Evolutionary conservation across 2,329 filamentous ascomycete genomes (phyloP), one percentile per base, ranked within the genome.

Genomic region (Ceratocystis ficicola): DNA sequence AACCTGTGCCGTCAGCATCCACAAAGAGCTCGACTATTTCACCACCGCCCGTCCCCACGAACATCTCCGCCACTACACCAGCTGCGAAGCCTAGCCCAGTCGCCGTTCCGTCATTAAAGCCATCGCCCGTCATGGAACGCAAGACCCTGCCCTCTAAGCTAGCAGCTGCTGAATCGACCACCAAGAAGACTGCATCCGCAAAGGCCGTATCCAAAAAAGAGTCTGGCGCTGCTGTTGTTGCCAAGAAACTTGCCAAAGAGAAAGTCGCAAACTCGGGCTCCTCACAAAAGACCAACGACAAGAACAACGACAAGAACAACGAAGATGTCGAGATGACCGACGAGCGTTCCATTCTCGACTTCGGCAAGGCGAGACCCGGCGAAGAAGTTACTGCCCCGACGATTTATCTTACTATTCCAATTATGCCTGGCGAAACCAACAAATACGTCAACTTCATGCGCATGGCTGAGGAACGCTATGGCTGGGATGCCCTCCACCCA

Each of bases 371-470:
- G 1, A 79, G 80, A 63, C 81, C 81, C 2, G 83, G 83, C 36
- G 81, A 84, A 61, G 84, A 87, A 69, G 74, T 78, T 2, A 75
- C 79, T 66, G 83, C 83, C 2, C 91, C 86, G 50, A 95, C 85
- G 3, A 96, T 99, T 69, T 83, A 95, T 64, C 81, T 99, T 20
- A 86, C 88, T 65, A 86, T 99, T 66, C 85, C 89, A 0, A 81
- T 99, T 48, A 83, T 87, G 67, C 69, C 71, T 4, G 89, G 90
- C 50, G 86, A 89, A 71, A 87, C 84, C 44, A 96, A 96, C 74
- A 90, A 93, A 70, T 93, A 95, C 68, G 85, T 99, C 76, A 97
- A 97, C 74, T 96, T 97, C 70, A 92, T 93, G 72, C 89, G 90
- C 57, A 81, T 97, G 75, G 94, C 95, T 10, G 90, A 96, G 75